Conservation (phyloP, 495 filamentous ascomycete genomes). For the Talaromyces trachyspermus region DNA sequence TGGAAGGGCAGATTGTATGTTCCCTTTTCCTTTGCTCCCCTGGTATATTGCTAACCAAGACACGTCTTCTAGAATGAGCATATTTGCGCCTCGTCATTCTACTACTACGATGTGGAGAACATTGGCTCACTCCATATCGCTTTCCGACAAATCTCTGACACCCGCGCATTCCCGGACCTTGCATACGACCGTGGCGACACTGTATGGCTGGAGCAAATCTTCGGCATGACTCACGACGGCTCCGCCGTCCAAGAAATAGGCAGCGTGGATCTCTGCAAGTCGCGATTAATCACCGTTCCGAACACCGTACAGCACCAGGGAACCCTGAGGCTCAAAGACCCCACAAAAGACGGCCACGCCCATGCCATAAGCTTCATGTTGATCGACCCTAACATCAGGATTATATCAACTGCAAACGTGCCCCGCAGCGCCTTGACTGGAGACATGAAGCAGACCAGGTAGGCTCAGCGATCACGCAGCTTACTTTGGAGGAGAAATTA, state of each 20-base stretch:
- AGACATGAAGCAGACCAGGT: constrained; percentile 10
- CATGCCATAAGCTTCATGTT: constrained; percentile 46
- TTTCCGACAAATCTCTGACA: constrained; percentile 26
- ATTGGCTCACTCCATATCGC: constrained; percentile 13
- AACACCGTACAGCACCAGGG: constrained; percentile 43
- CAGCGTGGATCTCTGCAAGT: constrained; percentile 12
- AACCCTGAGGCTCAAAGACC: constrained; percentile 39
- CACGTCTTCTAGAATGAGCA: constrained; percentile 28
- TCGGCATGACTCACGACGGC: constrained; percentile 23
- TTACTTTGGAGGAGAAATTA: constrained; percentile 22
- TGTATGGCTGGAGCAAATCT: constrained; percentile 27
- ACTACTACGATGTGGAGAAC: constrained; percentile 20
- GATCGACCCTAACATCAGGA: constrained; percentile 46
- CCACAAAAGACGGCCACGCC: constrained; percentile 37
- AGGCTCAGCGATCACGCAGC: constrained; percentile 13
- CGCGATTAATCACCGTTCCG: constrained; percentile 25
- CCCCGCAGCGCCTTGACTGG: constrained; percentile 46
- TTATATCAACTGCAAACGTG: constrained; percentile 49
- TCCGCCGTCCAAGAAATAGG: constrained; percentile 27
- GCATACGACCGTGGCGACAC: constrained; percentile 20
- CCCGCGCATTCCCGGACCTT: constrained; percentile 20
- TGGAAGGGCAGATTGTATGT: constrained; percentile 32
- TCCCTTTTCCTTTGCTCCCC: not conserved
- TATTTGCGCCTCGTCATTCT: constrained; percentile 27
- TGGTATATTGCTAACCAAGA: not conserved